Evolutionary conservation across 2,329 filamentous ascomycete genomes (phyloP).

Genomic region (Hypoxylon sp.): DNA sequence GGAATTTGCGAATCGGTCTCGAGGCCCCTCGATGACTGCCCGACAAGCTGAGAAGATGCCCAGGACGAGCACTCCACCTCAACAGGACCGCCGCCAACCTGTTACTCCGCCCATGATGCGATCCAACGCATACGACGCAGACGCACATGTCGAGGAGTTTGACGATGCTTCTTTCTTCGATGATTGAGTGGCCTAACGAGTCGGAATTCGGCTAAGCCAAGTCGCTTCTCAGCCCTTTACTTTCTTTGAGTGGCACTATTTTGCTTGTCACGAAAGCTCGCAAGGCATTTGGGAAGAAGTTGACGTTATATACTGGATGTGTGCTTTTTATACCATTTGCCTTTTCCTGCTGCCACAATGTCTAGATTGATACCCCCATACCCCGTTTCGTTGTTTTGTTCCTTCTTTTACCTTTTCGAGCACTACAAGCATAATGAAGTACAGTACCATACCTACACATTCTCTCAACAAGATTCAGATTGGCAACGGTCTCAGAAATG

Average conservation of each 20-base stretch:
- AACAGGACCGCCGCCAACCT: constrained; percentile 59
- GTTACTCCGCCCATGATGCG: constrained; percentile 75
- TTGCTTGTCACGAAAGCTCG: constrained; percentile 22
- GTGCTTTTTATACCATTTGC: constrained; percentile 46
- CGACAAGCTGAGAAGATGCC: constrained; percentile 60
- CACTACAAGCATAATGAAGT: constrained; percentile 34
- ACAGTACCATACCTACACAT: constrained; percentile 15
- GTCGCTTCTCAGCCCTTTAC: constrained; percentile 12
- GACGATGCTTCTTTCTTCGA: constrained; percentile 73
- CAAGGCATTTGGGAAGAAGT: constrained; percentile 37
- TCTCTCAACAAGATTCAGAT: constrained; percentile 28
- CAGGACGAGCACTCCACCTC: constrained; percentile 60
- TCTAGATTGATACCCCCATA: constrained; percentile 50
- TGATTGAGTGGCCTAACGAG: constrained; percentile 53
- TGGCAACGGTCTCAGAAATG: constrained; percentile 22
- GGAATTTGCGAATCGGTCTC: constrained; percentile 60
- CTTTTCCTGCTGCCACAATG: constrained; percentile 37
- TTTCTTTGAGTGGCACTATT: constrained; percentile 31
- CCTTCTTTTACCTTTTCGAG: constrained; percentile 11
- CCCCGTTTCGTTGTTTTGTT: background rate
- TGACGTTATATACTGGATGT: constrained; percentile 41
- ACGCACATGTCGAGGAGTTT: constrained; percentile 72
- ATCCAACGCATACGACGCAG: constrained; percentile 70
- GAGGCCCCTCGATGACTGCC: constrained; percentile 53
- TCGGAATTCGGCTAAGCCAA: constrained; percentile 4